A percentile compares a stretch with the other conserved stretches of the same genome.
These are phyloP conservation scores for Caryopteris hybrid DNA, from an alignment of 305 asterid genomes.

Conservation along the genomic window DNA sequence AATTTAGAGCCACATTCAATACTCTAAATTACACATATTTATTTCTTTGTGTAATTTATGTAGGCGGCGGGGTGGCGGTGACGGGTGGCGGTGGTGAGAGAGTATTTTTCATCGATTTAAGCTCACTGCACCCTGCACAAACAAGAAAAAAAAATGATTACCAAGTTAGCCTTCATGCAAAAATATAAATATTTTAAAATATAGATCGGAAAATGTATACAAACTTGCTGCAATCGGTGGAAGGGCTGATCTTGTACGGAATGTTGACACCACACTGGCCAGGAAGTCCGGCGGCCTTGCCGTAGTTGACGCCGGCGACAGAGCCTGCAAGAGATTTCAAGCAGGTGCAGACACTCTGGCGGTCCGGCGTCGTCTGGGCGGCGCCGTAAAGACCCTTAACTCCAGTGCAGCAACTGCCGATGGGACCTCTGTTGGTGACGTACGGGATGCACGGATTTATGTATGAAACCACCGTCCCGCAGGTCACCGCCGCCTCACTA, in stretches of 20 bases:
- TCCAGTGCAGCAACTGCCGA: slow-evolving; percentile 12
- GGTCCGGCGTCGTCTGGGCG: slow-evolving; percentile 11
- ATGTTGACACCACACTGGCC: slow-evolving; percentile 8
- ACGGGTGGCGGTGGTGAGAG: not conserved
- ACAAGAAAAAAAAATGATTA: not conserved
- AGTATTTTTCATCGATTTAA: not conserved
- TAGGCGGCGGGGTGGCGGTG: not conserved
- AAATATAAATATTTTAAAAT: too few relatives aligned
- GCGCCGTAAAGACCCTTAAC: not conserved
- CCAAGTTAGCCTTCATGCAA: too few relatives aligned
- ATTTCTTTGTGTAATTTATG: not conserved
- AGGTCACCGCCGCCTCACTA: not conserved
- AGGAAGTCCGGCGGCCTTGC: slow-evolving; percentile 7
- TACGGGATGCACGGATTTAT: slow-evolving; percentile 13
- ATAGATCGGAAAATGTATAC: too few relatives aligned
- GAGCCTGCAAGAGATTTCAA: not conserved
- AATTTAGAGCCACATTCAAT: not conserved
- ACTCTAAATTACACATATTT: not conserved
- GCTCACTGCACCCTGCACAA: not conserved
- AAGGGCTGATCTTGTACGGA: slow-evolving; percentile 24
- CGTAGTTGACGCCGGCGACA: not conserved
- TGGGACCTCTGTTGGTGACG: not conserved
- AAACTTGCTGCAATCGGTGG: slow-evolving; percentile 25
- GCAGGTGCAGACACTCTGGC: slow-evolving; percentile 16
- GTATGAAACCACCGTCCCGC: not conserved